Evolutionary conservation across 345 rosid species (phyloP), one percentile per base, ranked within the genome.

Genomic region (Lepidium aucheri): DNA sequence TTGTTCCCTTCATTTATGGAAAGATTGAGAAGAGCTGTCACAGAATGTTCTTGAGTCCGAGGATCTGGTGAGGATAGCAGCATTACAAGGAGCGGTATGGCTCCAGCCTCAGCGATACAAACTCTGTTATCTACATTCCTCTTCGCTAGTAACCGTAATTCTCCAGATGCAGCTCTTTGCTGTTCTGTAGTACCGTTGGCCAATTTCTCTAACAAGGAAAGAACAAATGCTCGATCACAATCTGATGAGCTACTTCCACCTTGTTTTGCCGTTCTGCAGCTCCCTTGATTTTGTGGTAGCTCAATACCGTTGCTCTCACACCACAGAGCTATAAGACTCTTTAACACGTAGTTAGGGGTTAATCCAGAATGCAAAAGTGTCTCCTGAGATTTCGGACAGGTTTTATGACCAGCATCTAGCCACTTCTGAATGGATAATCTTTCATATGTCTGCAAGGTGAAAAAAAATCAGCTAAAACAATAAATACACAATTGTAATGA

Each of bases 321-420:
- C 99, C 99, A 94, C 47, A 94, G 72, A 74, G 89, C 83, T 63
- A 94, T 90, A 60, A 94, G 82, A 73, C 99, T 94, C 75, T 90
- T 94, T 72, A 94, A 73, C 70, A 88, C 97, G 41, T 90, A 94
- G 60, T 94, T 90, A 20, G 96, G 97, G 1, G 99, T 90, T 59
- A 94, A 71, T 16, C 88, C 95, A 3, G 95, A 73, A 62, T 94
- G 97, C 76, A 86, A 49, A 63, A 94, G 81, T 4, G 99, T 90
- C 79, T 86, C 96, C 80, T 94, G 99, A 52, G 99, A 90, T 81
- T 94, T 94, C 3, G 99, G 99, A 70, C 99, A 94, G 8, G 95
- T 88, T 74, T 81, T 88, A 66, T 94, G 96, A 32, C 99, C 99
- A 1, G 97, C 95, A 71, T 90, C 97, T 3, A 94, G 82, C 99